Conservation (phyloP, 192 early-diverging fungal species). For the Diversispora epigaea region DNA sequence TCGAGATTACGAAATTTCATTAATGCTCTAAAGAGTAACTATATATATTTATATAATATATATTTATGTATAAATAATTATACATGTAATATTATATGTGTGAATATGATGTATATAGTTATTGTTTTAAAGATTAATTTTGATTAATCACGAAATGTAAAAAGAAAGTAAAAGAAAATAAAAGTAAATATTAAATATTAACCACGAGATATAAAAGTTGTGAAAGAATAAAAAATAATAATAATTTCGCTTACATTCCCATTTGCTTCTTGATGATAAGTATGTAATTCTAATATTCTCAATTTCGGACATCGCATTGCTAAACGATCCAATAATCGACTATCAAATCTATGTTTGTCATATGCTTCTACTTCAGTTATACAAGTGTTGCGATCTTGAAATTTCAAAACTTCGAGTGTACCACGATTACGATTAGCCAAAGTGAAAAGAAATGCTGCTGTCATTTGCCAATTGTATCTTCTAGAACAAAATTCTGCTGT, state of each 20-base stretch:
- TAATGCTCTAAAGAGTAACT: neutral
- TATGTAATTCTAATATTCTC: conserved; percentile 1
- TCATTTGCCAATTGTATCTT: conserved; percentile 20
- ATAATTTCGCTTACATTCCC: neutral
- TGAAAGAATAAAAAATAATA: neutral
- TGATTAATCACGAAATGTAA: too few species aligned
- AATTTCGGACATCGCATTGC: conserved; percentile 6
- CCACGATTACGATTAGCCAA: conserved; percentile 17
- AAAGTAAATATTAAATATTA: too few species aligned
- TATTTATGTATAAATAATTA: too few species aligned
- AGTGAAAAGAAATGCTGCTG: conserved; percentile 15
- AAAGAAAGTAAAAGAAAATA: too few species aligned
- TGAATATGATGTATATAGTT: too few species aligned
- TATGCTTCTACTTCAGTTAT: neutral
- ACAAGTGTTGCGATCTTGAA: conserved; percentile 14
- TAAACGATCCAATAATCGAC: neutral
- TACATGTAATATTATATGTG: too few species aligned
- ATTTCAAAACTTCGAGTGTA: conserved; percentile 8
- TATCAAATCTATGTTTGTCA: conserved; percentile 7
- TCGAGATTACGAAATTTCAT: conserved; percentile 9
- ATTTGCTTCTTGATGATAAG: conserved; percentile 14
- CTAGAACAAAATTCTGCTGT: conserved; percentile 3
- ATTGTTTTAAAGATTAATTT: too few species aligned
- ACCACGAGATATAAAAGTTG: too few species aligned
- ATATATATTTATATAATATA: too few species aligned